Percentiles rank a stretch among this genome's conserved stretches.
These are phyloP conservation scores for Helminthosporium solani DNA, from an alignment of 2,329 filamentous ascomycete genomes.

Conservation along the genomic window DNA sequence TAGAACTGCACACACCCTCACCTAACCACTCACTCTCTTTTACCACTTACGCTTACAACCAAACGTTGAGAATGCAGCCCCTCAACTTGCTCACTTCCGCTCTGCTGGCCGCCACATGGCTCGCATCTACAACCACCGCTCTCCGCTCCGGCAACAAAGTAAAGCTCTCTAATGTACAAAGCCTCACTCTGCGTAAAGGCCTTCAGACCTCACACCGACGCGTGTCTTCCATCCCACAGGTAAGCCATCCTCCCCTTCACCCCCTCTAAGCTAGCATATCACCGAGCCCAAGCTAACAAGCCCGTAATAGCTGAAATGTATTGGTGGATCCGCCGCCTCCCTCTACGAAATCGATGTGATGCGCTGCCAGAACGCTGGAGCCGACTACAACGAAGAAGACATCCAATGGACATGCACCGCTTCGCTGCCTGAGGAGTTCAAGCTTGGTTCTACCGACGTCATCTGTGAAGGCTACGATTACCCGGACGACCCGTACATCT, in stretches of 20 bases:
- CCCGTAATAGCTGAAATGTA: slow-evolving; percentile 65
- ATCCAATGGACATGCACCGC: slow-evolving; percentile 90
- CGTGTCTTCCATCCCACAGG: slow-evolving; percentile 67
- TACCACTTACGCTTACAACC: neutral
- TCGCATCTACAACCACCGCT: slow-evolving; percentile 26
- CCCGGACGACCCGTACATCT: slow-evolving; percentile 77
- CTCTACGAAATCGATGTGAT: slow-evolving; percentile 77
- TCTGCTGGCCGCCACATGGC: slow-evolving; percentile 30
- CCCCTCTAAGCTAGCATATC: too few species aligned
- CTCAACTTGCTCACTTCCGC: slow-evolving; percentile 32
- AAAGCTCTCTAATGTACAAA: slow-evolving; percentile 67
- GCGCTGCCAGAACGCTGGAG: slow-evolving; percentile 85
- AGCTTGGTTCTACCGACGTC: slow-evolving; percentile 84
- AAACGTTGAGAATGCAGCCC: slow-evolving; percentile 28
- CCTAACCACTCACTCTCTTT: neutral
- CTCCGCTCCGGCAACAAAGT: slow-evolving; percentile 51
- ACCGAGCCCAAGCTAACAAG: slow-evolving; percentile 19
- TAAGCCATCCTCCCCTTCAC: slow-evolving; percentile 14
- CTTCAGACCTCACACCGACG: slow-evolving; percentile 74
- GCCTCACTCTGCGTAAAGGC: slow-evolving; percentile 72
- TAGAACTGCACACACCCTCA: neutral
- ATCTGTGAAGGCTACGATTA: slow-evolving; percentile 84
- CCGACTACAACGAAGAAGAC: slow-evolving; percentile 77
- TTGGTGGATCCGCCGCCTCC: slow-evolving; percentile 60
- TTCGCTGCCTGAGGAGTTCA: slow-evolving; percentile 62